Evolutionary conservation across 768 basidiomycete species (phyloP), one percentile per base, ranked within the genome.

Genomic region (Cyathus striatus): DNA sequence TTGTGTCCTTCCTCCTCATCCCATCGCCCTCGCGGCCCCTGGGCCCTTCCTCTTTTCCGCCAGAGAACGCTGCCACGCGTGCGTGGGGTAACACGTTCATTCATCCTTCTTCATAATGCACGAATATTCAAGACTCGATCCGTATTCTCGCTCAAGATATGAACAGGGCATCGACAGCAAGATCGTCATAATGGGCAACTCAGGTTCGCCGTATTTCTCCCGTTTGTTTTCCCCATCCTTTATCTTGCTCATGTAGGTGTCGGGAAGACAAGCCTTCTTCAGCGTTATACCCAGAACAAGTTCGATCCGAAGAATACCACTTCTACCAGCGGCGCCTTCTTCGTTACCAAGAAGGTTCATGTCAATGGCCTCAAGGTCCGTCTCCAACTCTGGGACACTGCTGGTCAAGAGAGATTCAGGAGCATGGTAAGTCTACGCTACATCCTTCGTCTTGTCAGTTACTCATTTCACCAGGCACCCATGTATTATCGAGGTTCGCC

Each of bases 151-250:
- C 61, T 73, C 80, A 59, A 75, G 80, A 65, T 87, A 81, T 62
- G 87, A 90, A 58, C 82, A 83, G 51, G 86, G 86, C 53, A 75
- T 94, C 64, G 91, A 95, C 73, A 88, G 87, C 62, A 94, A 94
- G 79, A 89, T 94, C 62, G 91, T 95, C 60, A 81, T 95, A 55
- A 90, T 93, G 86, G 90, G 88, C 70, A 91, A 86, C 64, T 73
- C 72, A 48, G 71, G 72, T 67, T 32, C 38, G 55, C 42, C 43
- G 41, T 53, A 51, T 32, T 40, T 44, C 40, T 12, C 27, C 14
- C 25, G 25, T 30, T n/a, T 49, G 23, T 37, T 42, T 48, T 24
- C 13, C 42, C 36, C 33, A n/a, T 25, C 39, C 25, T 38, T 23
- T 21, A 38, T 25, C 26, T 14, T 16, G 10, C 16, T 43, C 32